Base-by-base conservation (phyloP, 345 rosid species). In the Eucalyptus curtisii region DNA sequence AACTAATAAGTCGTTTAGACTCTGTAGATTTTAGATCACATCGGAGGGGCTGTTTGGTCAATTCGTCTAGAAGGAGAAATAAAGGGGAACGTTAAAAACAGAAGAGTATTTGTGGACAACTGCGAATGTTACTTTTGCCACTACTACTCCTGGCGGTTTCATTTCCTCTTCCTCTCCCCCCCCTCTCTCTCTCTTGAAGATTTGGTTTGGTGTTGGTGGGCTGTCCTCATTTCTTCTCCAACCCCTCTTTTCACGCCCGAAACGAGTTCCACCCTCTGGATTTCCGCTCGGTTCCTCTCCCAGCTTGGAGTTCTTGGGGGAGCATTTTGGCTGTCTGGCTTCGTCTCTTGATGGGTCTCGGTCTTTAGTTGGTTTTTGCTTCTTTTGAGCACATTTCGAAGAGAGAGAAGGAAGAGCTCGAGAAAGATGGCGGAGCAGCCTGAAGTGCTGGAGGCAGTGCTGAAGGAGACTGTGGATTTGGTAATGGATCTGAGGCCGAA, bases 381-480 rank as follows among this genome's bases (percentile, higher is more conserved):
- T 85, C 37, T 85, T 15, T 49, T 40, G 82, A 76, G 82, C 30
- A 37, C 27, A 25, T 76, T 76, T 10, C 8, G 12, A 22, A 76
- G 81, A 19, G 44, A 40, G 8, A 24, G 89, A 53, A 22, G 44
- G 57, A 89, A 40, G 87, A 48, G 57, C 88, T 92, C 37, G 88
- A 84, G 71, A 88, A 64, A 86, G 88, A 93, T 94, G 99, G 97
- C 90, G 79, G 98, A 94, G 42, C 95, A 96, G 90, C 92, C 91
- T 89, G 99, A 97, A 91, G 96, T 94, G 89, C 93, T 98, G 93
- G 98, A 98, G 86, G 99, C 97, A 55, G 98, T 97, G 33, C 90
- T 97, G 94, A 98, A 98, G 93, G 99, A 98, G 94, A 91, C 96
- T 61, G 99, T 98, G 93, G 99, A 98, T 94, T 94, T 98, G 99